A percentile compares a stretch with the other conserved stretches of the same genome.
phyloP scores from a whole-genome alignment of 805 yeast species.

The Starmerella khaoyaiensis region DNA sequence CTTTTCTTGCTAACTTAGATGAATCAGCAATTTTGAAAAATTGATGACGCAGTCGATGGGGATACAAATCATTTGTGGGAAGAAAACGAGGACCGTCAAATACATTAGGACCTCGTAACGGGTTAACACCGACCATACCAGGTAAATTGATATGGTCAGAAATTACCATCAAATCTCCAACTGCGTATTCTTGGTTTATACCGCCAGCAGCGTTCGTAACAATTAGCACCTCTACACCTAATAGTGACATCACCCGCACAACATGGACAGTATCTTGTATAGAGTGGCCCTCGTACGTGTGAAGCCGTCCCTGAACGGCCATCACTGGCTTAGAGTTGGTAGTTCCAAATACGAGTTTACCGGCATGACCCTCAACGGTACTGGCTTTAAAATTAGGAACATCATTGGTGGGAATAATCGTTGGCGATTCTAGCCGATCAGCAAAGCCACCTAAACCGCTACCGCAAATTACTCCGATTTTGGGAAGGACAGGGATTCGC shows the following conservation, averaged over 20 bases:
- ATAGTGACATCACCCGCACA: constrained; percentile 52
- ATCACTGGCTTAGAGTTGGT: constrained; percentile 56
- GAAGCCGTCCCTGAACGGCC: constrained; percentile 89
- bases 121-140: constrained; percentile 79
- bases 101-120: constrained; percentile 77
- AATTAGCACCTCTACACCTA: constrained; percentile 51
- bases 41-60: constrained; percentile 50
- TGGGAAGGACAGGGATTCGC: constrained; percentile 33
- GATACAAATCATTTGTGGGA: constrained; percentile 84
- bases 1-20: constrained; percentile 37
- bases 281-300: constrained; percentile 84
- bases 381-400: constrained; percentile 74
- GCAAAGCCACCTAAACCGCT: constrained; percentile 88
- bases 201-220: constrained; percentile 99
- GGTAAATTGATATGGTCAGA: constrained; percentile 83
- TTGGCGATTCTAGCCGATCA: constrained; percentile 32
- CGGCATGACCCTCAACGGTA: constrained; percentile 86
- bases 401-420: constrained; percentile 45
- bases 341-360: constrained; percentile 63
- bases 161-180: constrained; percentile 87
- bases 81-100: constrained; percentile 72
- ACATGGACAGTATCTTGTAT: constrained; percentile 76
- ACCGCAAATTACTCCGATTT: constrained; percentile 77
- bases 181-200: constrained; percentile 45
- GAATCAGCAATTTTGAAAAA: constrained; percentile 44